Conservation (phyloP, 352 stramenopile species). For the Phytophthora cryptogea region DNA sequence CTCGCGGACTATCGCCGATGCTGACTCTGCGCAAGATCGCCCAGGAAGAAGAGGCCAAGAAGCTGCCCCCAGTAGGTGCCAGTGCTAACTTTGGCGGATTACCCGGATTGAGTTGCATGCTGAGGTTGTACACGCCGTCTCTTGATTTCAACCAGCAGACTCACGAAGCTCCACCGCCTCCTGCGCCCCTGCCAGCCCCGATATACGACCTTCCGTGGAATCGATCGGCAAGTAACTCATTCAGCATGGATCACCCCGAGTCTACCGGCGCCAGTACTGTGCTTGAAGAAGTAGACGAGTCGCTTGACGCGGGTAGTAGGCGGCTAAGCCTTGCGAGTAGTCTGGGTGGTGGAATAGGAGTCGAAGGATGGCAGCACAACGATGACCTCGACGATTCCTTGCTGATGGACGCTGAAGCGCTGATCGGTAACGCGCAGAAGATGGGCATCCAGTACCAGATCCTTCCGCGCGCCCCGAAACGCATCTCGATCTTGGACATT, state of each 20-base stretch:
- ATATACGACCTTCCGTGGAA: constrained; percentile 71
- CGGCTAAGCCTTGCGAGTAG: constrained; percentile 34
- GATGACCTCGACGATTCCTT: constrained; percentile 57
- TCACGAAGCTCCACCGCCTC: constrained; percentile 32
- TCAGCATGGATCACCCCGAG: constrained; percentile 28
- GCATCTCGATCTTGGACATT: constrained; percentile 72
- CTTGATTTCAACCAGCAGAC: constrained; percentile 51
- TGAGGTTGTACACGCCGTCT: constrained; percentile 60
- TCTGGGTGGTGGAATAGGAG: constrained; percentile 23
- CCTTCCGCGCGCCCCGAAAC: constrained; percentile 49
- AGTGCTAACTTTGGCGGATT: constrained; percentile 54
- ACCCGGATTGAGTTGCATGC: constrained; percentile 51
- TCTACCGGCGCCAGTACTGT: constrained; percentile 31
- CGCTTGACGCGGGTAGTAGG: constrained; percentile 19
- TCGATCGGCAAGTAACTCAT: constrained; percentile 36
- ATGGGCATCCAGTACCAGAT: constrained; percentile 73
- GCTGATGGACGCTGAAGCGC: constrained; percentile 64
- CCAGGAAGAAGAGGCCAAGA: constrained; percentile 44
- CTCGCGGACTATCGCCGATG: constrained; percentile 66
- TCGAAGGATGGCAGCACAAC: constrained; percentile 23
- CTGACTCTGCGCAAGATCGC: constrained; percentile 67
- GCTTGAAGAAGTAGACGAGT: constrained; percentile 35
- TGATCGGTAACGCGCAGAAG: constrained; percentile 75
- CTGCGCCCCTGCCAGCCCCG: constrained; percentile 14
- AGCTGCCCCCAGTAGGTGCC: constrained; percentile 49